Base-by-base conservation (phyloP, 1,284 basidiomycete genomes). In the Ustanciosporium gigantosporum region DNA sequence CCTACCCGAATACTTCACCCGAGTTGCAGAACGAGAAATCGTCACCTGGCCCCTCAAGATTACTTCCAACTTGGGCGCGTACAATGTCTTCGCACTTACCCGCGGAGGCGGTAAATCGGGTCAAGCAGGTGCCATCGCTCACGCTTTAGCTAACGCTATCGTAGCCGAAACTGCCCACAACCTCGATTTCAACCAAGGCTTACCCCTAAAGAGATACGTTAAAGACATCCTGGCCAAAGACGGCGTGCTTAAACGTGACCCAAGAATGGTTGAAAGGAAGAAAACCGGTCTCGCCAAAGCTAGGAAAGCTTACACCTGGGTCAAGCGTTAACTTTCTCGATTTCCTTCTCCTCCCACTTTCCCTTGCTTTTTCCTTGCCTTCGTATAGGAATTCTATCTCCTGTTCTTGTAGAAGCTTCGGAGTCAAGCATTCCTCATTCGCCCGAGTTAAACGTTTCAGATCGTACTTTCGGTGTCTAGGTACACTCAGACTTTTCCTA, bases 241-340 rank as follows among this genome's bases (percentile, higher is more conserved):
- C 60, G 88, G 91, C 81, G 81, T 94, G 29, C 80, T 92, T 53
- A 86, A 86, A 79, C 87, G 94, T 74, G 94, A 98, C 81, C 90
- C 91, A 36, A 88, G 94, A 79, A 90, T 93, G 88, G 92, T 96
- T 24, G 94, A 98, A 82, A 85, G 94, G 68, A 98, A 98, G 82
- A 96, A 97, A 84, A 91, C 94, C 7, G 89, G 89, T 56, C 79
- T 86, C 67, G 86, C 87, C 59, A 96, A 96, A 82, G 90, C 94
- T 57, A 86, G 93, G 79, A 93, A 94, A 81, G 87, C 32, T 19
- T 67, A 66, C 43, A 68, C 68, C 65, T 95, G 92, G 91, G 91
- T 95, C 87, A 95, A 93, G 83, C 89, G 92, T 80, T 95, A 83
- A 62, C 9, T 9, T 4, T 9, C 14, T 17, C 16, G n/a, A n/a